phyloP scores from a whole-genome alignment of 2,329 filamentous ascomycete species.

The Alternaria arborescens region DNA sequence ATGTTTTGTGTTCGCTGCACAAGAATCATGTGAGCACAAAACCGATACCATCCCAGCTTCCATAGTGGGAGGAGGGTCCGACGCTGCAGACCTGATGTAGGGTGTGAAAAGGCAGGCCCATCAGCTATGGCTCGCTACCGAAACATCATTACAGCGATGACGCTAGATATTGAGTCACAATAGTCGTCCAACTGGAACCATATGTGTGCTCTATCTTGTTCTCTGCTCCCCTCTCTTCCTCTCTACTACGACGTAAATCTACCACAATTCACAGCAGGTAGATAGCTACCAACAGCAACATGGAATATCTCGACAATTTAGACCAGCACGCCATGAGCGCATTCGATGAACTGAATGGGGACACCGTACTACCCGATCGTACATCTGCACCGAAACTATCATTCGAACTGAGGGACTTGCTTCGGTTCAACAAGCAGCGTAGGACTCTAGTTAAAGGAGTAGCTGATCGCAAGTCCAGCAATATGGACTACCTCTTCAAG shows the following conservation, averaged over 20 bases:
- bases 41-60: too few relatives aligned
- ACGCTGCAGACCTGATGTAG: too few relatives aligned
- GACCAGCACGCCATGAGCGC: background rate
- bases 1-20: too few relatives aligned
- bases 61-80: too few relatives aligned
- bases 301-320: background rate
- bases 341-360: background rate
- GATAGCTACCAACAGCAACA: background rate
- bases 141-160: too few relatives aligned
- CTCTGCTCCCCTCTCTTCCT: background rate
- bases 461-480: background rate
- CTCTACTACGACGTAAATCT: background rate
- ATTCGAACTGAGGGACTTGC: background rate
- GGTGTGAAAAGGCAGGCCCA: too few relatives aligned
- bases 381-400: background rate
- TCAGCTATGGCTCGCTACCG: too few relatives aligned
- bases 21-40: too few relatives aligned
- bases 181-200: background rate
- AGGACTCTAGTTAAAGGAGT: background rate
- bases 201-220: background rate
- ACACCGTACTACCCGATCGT: background rate
- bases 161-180: background rate
- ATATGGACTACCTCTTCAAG: background rate
- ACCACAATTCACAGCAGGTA: background rate
- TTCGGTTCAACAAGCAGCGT: background rate